These are phyloP conservation scores for Penicillium expansum DNA, from an alignment of 2,329 filamentous ascomycete genomes.

Conservation along the genomic window DNA sequence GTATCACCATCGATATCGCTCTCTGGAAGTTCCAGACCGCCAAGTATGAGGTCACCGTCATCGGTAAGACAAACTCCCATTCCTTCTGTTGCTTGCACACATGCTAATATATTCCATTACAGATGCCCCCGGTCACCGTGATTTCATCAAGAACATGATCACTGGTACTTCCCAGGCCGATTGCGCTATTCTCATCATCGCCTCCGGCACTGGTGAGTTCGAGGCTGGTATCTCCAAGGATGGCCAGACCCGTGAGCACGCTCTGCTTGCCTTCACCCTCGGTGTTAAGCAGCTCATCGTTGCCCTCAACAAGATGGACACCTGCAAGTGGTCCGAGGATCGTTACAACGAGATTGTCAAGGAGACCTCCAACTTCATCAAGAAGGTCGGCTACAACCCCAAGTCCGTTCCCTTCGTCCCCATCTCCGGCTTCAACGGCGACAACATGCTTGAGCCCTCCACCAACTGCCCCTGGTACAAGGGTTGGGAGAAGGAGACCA, in stretches of 20 bases:
- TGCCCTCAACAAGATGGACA: slow-evolving; percentile 99
- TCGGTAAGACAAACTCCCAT: slow-evolving; percentile 60
- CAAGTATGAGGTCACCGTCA: slow-evolving; percentile 97
- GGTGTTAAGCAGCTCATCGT: slow-evolving; percentile 99
- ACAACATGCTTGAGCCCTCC: slow-evolving; percentile 96
- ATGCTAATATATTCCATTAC: slow-evolving; percentile 17
- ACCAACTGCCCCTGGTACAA: slow-evolving; percentile 99
- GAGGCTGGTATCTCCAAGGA: slow-evolving; percentile 99
- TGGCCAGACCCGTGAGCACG: slow-evolving; percentile 99
- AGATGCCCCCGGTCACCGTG: slow-evolving; percentile 99
- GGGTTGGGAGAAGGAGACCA: slow-evolving; percentile 99
- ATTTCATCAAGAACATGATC: slow-evolving; percentile 99
- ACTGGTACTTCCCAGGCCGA: slow-evolving; percentile 99
- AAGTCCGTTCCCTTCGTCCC: slow-evolving; percentile 98
- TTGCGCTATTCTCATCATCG: slow-evolving; percentile 99
- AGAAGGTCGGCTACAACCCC: slow-evolving; percentile 99
- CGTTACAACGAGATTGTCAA: slow-evolving; percentile 99
- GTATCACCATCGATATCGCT: slow-evolving; percentile 99
- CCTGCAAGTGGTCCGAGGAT: slow-evolving; percentile 93
- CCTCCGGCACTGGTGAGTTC: slow-evolving; percentile 99
- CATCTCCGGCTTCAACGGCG: slow-evolving; percentile 99
- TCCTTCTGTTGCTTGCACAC: background rate
- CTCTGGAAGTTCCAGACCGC: slow-evolving; percentile 99
- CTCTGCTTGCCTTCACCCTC: slow-evolving; percentile 98
- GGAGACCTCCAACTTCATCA: slow-evolving; percentile 99